Evolutionary conservation across 2,329 filamentous ascomycete species (phyloP), one percentile per base, ranked within the genome.

Genomic region (Ceratocystis harringtonii): DNA sequence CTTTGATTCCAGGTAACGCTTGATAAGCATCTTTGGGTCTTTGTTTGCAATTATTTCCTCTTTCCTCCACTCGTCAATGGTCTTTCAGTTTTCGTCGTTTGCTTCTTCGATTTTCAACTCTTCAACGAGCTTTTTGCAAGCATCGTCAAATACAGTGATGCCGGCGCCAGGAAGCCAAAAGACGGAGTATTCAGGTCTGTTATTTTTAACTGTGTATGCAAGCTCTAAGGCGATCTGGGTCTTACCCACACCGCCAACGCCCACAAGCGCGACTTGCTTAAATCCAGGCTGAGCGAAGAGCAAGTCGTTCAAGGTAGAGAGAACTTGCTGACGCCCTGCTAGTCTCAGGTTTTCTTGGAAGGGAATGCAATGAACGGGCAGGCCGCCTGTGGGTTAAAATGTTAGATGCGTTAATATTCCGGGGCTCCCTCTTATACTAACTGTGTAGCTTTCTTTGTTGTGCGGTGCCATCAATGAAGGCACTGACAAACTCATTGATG

Each of bases 1-100:
- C 19, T 68, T 57, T 1, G 66, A 69, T 63, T 68, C 69, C 0
- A 72, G 64, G 28, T 70, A 57, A 5, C 44, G 22, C 41, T 61
- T 65, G 2, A 71, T 48, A 0, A 61, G 17, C 17, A 61, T 58
- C 60, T 67, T 70, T n/a, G 52, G 10, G 10, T 52, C 48, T 25
- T 30, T 30, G 28, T 30, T 30, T 30, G 3, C 2, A 5, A 30
- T 30, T 5, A 30, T 30, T 30, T 30, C 28, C 3, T 5, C 28
- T 30, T 30, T 5, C 3, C 28, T 4, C 28, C 28, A 3, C 28
- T 30, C 28, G 28, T 30, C 28, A 3, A 3, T 30, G 28, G 28
- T 30, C 28, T 30, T 30, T 5, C 5, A 5, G 3, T 30, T 30
- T 30, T 52, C 10, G 4, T 8, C 6, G 12, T 25, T 22, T 6